Percentiles rank a stretch among this genome's conserved stretches.
These are phyloP conservation scores for Linnemannia zychae DNA, from an alignment of 192 early-diverging fungal genomes.

Conservation along the genomic window DNA sequence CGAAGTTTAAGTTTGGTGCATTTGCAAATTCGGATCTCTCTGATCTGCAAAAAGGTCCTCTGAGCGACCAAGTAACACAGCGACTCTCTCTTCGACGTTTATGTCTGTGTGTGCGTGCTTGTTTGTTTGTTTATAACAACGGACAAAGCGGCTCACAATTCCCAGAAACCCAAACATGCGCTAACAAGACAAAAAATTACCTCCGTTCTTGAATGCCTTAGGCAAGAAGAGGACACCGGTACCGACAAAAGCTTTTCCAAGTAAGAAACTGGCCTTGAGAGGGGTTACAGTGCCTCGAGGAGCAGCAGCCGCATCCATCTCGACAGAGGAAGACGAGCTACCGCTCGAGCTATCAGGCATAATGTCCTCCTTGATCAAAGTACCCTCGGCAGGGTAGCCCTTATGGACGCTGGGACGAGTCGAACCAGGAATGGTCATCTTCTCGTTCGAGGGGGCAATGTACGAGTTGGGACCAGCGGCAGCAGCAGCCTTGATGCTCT, in stretches of 20 bases:
- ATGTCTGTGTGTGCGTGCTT: not conserved
- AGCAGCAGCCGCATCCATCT: conserved; percentile 11
- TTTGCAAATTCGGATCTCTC: conserved; percentile 2
- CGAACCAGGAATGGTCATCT: conserved; percentile 25
- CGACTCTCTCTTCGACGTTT: not conserved
- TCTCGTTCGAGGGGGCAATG: conserved; percentile 37
- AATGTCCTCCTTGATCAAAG: conserved; percentile 23
- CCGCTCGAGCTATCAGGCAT: conserved; percentile 6
- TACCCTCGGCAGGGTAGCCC: not conserved
- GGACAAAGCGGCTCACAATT: not conserved
- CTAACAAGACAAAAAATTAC: conserved; percentile 23
- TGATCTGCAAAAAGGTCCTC: not conserved
- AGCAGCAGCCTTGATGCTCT: conserved; percentile 5
- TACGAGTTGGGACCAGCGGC: not conserved
- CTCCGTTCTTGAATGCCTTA: conserved; percentile 49
- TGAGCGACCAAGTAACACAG: not conserved
- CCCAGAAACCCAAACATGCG: not conserved
- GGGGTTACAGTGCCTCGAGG: conserved; percentile 55
- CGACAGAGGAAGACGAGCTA: not conserved
- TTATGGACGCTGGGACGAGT: conserved; percentile 11
- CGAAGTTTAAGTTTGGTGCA: not conserved
- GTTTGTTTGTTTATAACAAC: not conserved
- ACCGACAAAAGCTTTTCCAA: conserved; percentile 65
- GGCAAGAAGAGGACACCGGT: conserved; percentile 66
- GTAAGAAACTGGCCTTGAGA: conserved; percentile 60